phyloP scores from a whole-genome alignment of 2,329 filamentous ascomycete species.

The Botrytis byssoidea region DNA sequence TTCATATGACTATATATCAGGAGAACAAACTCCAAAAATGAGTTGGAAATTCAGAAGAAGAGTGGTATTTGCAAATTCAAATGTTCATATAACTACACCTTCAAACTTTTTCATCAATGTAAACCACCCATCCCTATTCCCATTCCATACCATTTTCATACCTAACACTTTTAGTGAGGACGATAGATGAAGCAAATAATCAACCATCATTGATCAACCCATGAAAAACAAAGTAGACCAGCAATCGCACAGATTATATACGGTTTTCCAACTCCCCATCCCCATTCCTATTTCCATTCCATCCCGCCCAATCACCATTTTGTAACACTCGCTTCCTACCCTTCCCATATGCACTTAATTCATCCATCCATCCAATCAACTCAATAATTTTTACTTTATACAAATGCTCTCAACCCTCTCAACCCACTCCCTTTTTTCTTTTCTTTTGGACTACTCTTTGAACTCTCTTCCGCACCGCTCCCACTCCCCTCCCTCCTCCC shows the following conservation, averaged over 20 bases:
- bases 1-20: neutral
- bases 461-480: slow-evolving; percentile 27
- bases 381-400: slow-evolving; percentile 12
- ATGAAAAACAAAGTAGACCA: neutral
- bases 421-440: slow-evolving; percentile 7
- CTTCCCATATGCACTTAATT: slow-evolving; percentile 9
- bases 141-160: neutral
- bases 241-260: slow-evolving; percentile 1
- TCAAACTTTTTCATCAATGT: slow-evolving; percentile 9
- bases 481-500: slow-evolving; percentile 15
- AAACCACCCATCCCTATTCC: neutral
- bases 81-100: neutral
- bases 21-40: neutral
- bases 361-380: neutral
- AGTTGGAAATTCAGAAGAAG: neutral
- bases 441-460: slow-evolving; percentile 16
- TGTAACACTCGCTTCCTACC: neutral
- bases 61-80: neutral
- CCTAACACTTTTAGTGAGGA: neutral
- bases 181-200: neutral
- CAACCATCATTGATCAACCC: neutral
- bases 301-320: neutral
- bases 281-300: neutral
- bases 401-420: slow-evolving; percentile 15
- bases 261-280: slow-evolving; percentile 14